These are phyloP conservation scores for Myxozyma neotropica DNA, from an alignment of 805 yeast species.

Conservation along the genomic window DNA sequence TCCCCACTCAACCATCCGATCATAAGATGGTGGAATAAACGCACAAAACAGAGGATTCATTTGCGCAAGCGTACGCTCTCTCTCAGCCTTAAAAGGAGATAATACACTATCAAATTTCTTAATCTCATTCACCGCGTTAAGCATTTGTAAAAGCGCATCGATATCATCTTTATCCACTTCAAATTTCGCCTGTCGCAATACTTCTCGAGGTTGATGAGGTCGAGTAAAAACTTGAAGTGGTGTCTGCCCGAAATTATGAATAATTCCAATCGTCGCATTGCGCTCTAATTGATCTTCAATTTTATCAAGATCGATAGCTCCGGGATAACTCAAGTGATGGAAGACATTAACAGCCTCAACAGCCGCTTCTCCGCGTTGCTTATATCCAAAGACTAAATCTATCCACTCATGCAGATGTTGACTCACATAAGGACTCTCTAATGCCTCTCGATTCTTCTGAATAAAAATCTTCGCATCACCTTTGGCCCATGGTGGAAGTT, in stretches of 20 bases:
- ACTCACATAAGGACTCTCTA: constrained; percentile 81
- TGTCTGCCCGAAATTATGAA: constrained; percentile 91
- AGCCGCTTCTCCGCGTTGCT: constrained; percentile 75
- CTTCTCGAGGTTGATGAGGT: constrained; percentile 62
- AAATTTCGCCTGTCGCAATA: constrained; percentile 26
- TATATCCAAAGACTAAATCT: constrained; percentile 78
- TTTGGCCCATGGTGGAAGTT: constrained; percentile 81
- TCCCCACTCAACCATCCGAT: constrained; percentile 36
- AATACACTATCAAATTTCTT: constrained; percentile 15
- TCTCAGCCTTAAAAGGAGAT: constrained; percentile 24
- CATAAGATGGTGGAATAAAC: constrained; percentile 29
- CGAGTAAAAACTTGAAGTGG: constrained; percentile 70
- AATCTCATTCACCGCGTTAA: constrained; percentile 23
- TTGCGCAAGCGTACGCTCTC: constrained; percentile 22
- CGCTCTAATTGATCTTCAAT: constrained; percentile 74
- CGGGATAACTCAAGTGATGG: constrained; percentile 81
- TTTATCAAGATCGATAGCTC: constrained; percentile 74
- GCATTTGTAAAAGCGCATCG: constrained; percentile 26
- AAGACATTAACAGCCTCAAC: constrained; percentile 70
- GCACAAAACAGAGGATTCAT: constrained; percentile 28
- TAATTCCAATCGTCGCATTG: constrained; percentile 77
- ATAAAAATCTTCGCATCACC: constrained; percentile 75
- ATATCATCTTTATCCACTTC: constrained; percentile 23
- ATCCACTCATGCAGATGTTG: constrained; percentile 80
- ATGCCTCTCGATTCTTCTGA: constrained; percentile 74